phyloP scores from a whole-genome alignment of 225 moss, liverwort and hornwort genomes.

The Polytrichum formosum region DNA sequence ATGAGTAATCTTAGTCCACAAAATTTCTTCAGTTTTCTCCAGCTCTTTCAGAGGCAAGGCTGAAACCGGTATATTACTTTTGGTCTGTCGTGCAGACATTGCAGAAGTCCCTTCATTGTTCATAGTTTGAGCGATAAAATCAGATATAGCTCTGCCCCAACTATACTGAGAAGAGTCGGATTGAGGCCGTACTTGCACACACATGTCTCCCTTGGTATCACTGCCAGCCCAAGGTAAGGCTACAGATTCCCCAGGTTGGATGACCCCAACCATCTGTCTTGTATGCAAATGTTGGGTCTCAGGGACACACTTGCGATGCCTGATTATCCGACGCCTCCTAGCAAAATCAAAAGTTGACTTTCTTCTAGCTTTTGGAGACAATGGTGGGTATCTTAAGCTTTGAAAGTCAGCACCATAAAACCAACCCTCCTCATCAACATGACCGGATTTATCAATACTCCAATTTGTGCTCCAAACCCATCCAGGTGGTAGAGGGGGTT shows the following conservation, averaged over 20 bases:
- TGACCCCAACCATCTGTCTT: slow-evolving; percentile 74
- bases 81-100: slow-evolving; percentile 34
- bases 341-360: slow-evolving; percentile 93
- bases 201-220: slow-evolving; percentile 77
- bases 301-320: slow-evolving; percentile 74
- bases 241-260: slow-evolving; percentile 74
- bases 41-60: slow-evolving; percentile 75
- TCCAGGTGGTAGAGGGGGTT: slow-evolving; percentile 71
- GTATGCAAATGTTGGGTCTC: slow-evolving; percentile 75
- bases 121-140: slow-evolving; percentile 48
- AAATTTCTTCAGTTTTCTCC: slow-evolving; percentile 88
- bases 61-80: slow-evolving; percentile 70
- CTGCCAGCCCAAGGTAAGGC: slow-evolving; percentile 72
- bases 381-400: slow-evolving; percentile 60
- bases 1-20: slow-evolving; percentile 62
- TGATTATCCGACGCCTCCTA: slow-evolving; percentile 69
- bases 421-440: slow-evolving; percentile 85
- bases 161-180: slow-evolving; percentile 54
- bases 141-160: slow-evolving; percentile 82
- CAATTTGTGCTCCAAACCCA: slow-evolving; percentile 96
- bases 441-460: slow-evolving; percentile 58
- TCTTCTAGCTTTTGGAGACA: slow-evolving; percentile 56
- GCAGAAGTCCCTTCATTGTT: slow-evolving; percentile 44
- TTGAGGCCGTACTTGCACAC: slow-evolving; percentile 91
- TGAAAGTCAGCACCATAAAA: slow-evolving; percentile 92